Evolutionary conservation across 2,329 filamentous ascomycete species (phyloP).

Genomic region (Fusarium sororula): DNA sequence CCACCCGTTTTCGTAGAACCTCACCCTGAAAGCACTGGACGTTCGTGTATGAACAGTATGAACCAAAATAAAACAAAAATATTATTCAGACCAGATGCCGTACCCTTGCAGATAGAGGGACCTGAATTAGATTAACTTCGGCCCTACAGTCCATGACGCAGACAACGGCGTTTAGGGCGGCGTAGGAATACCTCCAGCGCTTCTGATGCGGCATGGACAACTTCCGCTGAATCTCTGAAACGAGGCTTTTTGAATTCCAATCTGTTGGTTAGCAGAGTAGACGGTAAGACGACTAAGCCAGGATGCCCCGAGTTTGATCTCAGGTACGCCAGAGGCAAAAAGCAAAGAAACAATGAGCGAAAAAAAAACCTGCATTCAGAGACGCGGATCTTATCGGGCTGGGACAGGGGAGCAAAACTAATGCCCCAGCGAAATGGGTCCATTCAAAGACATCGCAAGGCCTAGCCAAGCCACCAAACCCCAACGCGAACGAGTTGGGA

Average conservation of each 20-base stretch:
- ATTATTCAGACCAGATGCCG: not conserved
- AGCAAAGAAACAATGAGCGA: slow-evolving; percentile 7
- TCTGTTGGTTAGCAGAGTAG: slow-evolving; percentile 21
- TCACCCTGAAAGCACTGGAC: not conserved
- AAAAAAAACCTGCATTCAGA: slow-evolving; percentile 17
- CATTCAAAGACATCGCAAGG: slow-evolving; percentile 15
- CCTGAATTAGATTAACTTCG: slow-evolving; percentile 17
- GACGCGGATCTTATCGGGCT: slow-evolving; percentile 38
- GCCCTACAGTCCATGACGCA: slow-evolving; percentile 27
- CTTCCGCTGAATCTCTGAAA: slow-evolving; percentile 31
- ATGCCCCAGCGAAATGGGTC: slow-evolving; percentile 29
- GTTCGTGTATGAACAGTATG: not conserved
- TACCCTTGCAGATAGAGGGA: slow-evolving; percentile 16
- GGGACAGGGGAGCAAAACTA: slow-evolving; percentile 13
- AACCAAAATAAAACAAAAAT: not conserved
- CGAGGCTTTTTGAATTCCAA: slow-evolving; percentile 27
- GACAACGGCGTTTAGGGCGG: slow-evolving; percentile 24
- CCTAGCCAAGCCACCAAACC: slow-evolving; percentile 37
- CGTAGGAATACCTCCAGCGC: slow-evolving; percentile 16
- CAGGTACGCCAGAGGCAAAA: slow-evolving; percentile 13
- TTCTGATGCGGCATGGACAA: slow-evolving; percentile 16
- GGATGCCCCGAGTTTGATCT: not conserved
- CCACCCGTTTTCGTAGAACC: slow-evolving; percentile 11
- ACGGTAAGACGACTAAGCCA: slow-evolving; percentile 9
- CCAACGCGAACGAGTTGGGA: slow-evolving; percentile 31